These are phyloP conservation scores for Annulohypoxylon moriforme DNA, from an alignment of 495 filamentous ascomycete genomes.

Conservation along the genomic window DNA sequence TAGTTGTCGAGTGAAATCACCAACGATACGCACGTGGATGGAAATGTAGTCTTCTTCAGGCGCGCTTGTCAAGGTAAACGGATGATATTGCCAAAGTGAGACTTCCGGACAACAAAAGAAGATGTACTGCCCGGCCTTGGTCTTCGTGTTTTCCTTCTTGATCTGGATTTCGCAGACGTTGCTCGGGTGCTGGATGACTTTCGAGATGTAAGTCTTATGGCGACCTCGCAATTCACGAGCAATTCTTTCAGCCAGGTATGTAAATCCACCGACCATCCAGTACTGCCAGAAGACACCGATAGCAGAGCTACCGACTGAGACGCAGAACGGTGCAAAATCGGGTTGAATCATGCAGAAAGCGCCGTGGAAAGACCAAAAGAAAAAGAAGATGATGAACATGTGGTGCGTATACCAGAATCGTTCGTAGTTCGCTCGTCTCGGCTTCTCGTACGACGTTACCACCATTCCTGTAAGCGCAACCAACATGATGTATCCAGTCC, in stretches of 20 bases:
- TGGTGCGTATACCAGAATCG: constrained; percentile 86
- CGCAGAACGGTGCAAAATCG: constrained; percentile 76
- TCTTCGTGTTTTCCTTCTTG: constrained; percentile 82
- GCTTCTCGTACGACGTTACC: constrained; percentile 74
- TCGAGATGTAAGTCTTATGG: constrained; percentile 82
- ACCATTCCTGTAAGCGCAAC: constrained; percentile 74
- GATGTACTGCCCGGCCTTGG: constrained; percentile 84
- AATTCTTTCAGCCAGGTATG: constrained; percentile 76
- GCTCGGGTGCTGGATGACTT: constrained; percentile 85
- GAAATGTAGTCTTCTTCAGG: constrained; percentile 87
- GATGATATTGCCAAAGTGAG: constrained; percentile 82
- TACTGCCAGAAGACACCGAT: constrained; percentile 84
- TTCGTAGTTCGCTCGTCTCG: constrained; percentile 76
- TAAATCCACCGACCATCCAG: constrained; percentile 79
- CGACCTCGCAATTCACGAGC: constrained; percentile 76
- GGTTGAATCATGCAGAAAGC: constrained; percentile 85
- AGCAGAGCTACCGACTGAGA: constrained; percentile 65
- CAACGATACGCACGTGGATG: constrained; percentile 77
- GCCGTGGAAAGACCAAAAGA: constrained; percentile 84
- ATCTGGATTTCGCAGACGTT: constrained; percentile 88
- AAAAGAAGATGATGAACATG: constrained; percentile 81
- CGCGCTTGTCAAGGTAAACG: constrained; percentile 81
- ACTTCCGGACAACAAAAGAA: constrained; percentile 85
- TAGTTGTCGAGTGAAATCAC: constrained; percentile 74
- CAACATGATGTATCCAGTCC: constrained; percentile 84